phyloP scores from a whole-genome alignment of 352 stramenopile species.

The Aphanomyces stellatus region DNA sequence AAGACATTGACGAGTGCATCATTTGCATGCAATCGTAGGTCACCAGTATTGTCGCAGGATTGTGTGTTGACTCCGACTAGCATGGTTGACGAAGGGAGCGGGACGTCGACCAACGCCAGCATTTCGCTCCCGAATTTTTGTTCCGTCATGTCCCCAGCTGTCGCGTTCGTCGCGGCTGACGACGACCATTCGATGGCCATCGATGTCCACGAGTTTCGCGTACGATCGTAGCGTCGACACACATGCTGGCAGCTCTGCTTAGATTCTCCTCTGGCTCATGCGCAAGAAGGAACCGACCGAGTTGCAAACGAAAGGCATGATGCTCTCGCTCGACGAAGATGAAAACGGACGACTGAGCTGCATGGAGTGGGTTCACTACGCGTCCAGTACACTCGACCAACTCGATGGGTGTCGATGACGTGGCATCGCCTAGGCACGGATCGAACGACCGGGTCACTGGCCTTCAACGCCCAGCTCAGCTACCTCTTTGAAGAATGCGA shows the following conservation, averaged over 20 bases:
- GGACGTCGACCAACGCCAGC: constrained; percentile 27
- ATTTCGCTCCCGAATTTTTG: constrained; percentile 29
- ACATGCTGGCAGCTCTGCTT: neutral
- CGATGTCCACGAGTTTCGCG: constrained; percentile 38
- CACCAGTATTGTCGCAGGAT: neutral
- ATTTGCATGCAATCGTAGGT: neutral
- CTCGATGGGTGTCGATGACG: neutral
- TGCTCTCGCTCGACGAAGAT: constrained; percentile 51
- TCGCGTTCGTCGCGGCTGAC: constrained; percentile 53
- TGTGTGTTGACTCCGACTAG: neutral
- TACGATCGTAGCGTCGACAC: neutral
- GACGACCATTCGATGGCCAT: constrained; percentile 49
- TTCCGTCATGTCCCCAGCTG: constrained; percentile 46
- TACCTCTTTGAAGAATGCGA: constrained; percentile 16
- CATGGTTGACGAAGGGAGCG: neutral
- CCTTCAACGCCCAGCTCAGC: constrained; percentile 9
- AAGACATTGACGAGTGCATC: neutral
- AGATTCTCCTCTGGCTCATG: constrained; percentile 58
- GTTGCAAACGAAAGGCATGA: constrained; percentile 35
- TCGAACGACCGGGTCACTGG: constrained; percentile 2
- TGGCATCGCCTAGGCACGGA: constrained; percentile 1
- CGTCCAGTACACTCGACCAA: constrained; percentile 20
- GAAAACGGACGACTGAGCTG: constrained; percentile 41
- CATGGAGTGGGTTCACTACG: constrained; percentile 63
- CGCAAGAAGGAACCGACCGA: constrained; percentile 45